Percentiles rank a stretch among this genome's conserved stretches.
phyloP scores from a whole-genome alignment of 1,284 basidiomycete species.

The Irpex sp. region DNA sequence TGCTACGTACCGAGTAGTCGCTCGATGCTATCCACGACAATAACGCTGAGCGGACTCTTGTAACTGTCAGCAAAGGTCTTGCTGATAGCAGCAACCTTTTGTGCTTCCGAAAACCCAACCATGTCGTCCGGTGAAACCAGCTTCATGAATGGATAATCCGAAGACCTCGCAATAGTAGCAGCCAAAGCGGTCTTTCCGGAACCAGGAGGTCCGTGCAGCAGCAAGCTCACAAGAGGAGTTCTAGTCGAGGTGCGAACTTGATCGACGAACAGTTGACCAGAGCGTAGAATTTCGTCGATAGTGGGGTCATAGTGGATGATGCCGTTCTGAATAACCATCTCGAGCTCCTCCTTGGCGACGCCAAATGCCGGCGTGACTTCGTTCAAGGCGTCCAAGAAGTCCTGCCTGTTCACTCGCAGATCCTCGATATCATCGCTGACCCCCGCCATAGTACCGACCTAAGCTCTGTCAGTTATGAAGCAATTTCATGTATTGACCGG shows the following conservation, averaged over 20 bases:
- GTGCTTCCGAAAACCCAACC: conserved; percentile 91
- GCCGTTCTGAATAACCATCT: conserved; percentile 93
- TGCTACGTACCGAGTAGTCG: conserved; percentile 71
- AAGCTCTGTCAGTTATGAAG: neutral
- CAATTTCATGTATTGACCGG: neutral
- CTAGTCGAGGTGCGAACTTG: conserved; percentile 90
- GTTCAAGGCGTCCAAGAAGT: conserved; percentile 91
- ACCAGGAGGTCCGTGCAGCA: conserved; percentile 88
- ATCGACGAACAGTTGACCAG: conserved; percentile 92
- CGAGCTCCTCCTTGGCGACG: conserved; percentile 95
- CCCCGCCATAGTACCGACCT: conserved; percentile 94
- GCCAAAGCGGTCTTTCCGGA: conserved; percentile 96
- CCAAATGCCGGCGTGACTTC: conserved; percentile 98
- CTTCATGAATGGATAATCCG: conserved; percentile 97
- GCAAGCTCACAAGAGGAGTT: conserved; percentile 89
- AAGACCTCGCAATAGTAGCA: conserved; percentile 91
- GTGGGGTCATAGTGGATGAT: conserved; percentile 86
- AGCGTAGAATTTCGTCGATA: conserved; percentile 82
- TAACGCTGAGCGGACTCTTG: conserved; percentile 94
- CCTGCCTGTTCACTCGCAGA: conserved; percentile 82
- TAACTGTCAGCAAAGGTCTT: conserved; percentile 97
- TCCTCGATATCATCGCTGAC: conserved; percentile 95
- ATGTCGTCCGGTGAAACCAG: conserved; percentile 95
- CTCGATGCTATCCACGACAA: conserved; percentile 96
- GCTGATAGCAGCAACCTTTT: conserved; percentile 91